Conservation (phyloP, 2,329 filamentous ascomycete genomes). For the Botrytis deweyae region DNA sequence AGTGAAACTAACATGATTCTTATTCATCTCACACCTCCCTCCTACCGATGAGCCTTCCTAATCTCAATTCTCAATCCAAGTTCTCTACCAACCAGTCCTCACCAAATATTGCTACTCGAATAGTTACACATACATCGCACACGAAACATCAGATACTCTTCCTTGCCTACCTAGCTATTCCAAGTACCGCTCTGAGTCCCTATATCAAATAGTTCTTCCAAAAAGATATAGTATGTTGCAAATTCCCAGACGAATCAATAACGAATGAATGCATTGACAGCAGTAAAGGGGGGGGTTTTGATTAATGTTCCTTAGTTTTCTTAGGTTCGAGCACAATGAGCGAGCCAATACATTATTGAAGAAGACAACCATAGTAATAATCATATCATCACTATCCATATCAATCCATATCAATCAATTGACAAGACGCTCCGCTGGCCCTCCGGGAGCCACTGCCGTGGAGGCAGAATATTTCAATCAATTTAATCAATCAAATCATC, state of each 20-base stretch:
- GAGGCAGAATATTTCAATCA: neutral
- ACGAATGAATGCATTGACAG: neutral
- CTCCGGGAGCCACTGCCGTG: neutral
- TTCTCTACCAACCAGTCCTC: neutral
- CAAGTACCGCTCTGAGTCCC: neutral
- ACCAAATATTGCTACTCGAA: neutral
- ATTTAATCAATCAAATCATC: neutral
- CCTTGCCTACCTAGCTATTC: neutral
- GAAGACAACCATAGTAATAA: neutral
- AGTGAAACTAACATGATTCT: neutral
- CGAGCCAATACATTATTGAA: neutral
- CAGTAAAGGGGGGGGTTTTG: neutral
- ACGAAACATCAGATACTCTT: neutral
- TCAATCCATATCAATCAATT: neutral
- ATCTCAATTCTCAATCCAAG: neutral
- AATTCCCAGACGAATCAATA: neutral
- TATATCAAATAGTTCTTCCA: neutral
- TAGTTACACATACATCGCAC: neutral
- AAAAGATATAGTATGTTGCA: neutral
- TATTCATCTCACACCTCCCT: neutral
- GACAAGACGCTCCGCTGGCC: neutral
- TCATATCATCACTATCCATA: neutral
- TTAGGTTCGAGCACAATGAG: neutral
- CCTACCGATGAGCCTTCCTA: neutral
- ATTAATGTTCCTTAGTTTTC: neutral